Evolutionary conservation across 768 basidiomycete genomes (phyloP).

Genomic region (Podaxis pistillaris): DNA sequence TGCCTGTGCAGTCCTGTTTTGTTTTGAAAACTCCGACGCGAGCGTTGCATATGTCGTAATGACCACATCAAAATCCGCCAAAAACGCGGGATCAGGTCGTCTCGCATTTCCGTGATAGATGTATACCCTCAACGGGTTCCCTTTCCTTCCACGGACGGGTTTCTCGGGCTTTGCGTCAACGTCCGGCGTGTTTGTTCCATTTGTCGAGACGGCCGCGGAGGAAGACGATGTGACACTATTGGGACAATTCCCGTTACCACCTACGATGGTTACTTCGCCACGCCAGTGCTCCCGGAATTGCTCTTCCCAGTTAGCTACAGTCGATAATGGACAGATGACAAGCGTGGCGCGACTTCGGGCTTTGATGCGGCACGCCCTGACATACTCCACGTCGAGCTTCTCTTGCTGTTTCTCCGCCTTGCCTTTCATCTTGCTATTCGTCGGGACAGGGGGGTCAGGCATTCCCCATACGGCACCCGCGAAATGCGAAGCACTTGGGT

Average conservation of each 20-base stretch:
- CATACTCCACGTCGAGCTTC: conserved; percentile 68
- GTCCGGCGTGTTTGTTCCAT: conserved; percentile 18
- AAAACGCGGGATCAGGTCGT: conserved; percentile 78
- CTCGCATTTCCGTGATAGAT: conserved; percentile 94
- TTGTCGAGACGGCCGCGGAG: conserved; percentile 23
- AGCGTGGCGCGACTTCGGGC: conserved; percentile 84
- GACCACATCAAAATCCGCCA: conserved; percentile 94
- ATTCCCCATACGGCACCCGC: conserved; percentile 83
- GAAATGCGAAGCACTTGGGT: conserved; percentile 57
- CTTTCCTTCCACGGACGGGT: conserved; percentile 39
- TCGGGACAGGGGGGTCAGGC: conserved; percentile 45
- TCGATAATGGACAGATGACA: conserved; percentile 95
- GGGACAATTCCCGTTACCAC: conserved; percentile 60
- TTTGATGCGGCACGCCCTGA: conserved; percentile 75
- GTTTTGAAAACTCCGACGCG: conserved; percentile 92
- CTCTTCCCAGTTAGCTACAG: conserved; percentile 98
- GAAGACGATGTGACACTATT: conserved; percentile 33
- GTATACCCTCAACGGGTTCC: conserved; percentile 75
- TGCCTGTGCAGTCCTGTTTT: conserved; percentile 60
- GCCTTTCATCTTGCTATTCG: conserved; percentile 42
- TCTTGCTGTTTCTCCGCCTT: conserved; percentile 67
- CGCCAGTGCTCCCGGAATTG: conserved; percentile 98
- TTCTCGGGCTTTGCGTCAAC: conserved; percentile 31
- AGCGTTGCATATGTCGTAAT: conserved; percentile 97
- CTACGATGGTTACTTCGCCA: conserved; percentile 80